Percentiles rank a stretch among this genome's conserved stretches.
Evolutionary conservation across 108 stramenopile genomes (phyloP).

Genomic region (Conticribra guillardii): DNA sequence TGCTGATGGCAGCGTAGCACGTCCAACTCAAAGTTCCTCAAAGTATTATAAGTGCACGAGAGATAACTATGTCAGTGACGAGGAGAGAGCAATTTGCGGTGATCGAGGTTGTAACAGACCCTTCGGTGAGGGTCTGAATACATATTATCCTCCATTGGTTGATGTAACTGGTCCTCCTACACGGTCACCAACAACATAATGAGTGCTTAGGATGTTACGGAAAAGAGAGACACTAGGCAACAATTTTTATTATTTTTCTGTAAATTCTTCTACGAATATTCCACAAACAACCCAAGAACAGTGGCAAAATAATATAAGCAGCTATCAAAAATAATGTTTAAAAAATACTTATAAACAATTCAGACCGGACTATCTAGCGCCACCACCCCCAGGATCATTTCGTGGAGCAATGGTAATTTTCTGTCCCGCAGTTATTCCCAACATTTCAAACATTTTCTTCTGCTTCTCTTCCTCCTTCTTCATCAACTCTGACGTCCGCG

Average conservation of each 20-base stretch:
- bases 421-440: slow-evolving; percentile 68
- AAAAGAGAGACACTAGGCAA: no score
- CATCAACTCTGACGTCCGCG: slow-evolving; percentile 56
- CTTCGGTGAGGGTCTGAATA: slow-evolving; percentile 47
- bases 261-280: no score
- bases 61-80: slow-evolving; percentile 46
- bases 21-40: slow-evolving; percentile 52
- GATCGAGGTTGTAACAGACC: slow-evolving; percentile 27
- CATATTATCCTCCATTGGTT: slow-evolving; percentile 40
- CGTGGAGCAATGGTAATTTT: slow-evolving; percentile 69
- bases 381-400: slow-evolving; percentile 17
- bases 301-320: no score
- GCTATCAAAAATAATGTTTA: no score
- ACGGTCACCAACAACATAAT: slow-evolving; percentile 12
- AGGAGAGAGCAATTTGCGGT: slow-evolving; percentile 38
- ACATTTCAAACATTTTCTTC: slow-evolving; percentile 67
- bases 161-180: slow-evolving; percentile 43
- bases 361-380: no score
- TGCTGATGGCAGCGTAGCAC: slow-evolving; percentile 63
- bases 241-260: no score
- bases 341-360: no score
- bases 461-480: slow-evolving; percentile 68
- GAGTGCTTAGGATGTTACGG: no score
- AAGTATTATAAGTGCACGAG: slow-evolving; percentile 47
- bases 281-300: no score